Percentiles rank a stretch among this genome's conserved stretches.
phyloP scores from a whole-genome alignment of 805 yeast species.

The Candida awuae region DNA sequence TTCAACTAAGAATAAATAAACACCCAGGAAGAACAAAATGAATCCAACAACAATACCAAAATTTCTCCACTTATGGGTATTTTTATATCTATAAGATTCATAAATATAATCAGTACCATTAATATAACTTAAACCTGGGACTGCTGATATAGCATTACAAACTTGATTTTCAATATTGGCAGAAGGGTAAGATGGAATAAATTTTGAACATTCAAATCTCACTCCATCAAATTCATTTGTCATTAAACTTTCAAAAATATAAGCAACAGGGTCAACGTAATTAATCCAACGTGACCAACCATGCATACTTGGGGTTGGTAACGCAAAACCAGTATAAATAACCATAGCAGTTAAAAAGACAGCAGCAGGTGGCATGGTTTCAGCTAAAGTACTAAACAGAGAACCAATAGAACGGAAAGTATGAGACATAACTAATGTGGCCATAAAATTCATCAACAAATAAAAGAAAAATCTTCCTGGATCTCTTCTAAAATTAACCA shows the following conservation, averaged over 20 bases:
- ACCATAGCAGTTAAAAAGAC: slow-evolving; percentile 40
- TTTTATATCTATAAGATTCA: slow-evolving; percentile 41
- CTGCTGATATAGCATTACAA: slow-evolving; percentile 45
- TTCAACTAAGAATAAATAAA: slow-evolving; percentile 51
- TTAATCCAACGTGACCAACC: slow-evolving; percentile 56
- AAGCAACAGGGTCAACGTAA: slow-evolving; percentile 40
- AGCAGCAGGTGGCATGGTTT: slow-evolving; percentile 54
- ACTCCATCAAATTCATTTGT: slow-evolving; percentile 50
- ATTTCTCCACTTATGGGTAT: slow-evolving; percentile 70
- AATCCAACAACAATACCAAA: slow-evolving; percentile 60
- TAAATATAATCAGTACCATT: slow-evolving; percentile 31
- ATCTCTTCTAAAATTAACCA: slow-evolving; percentile 44
- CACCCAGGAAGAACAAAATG: slow-evolving; percentile 42
- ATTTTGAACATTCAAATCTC: slow-evolving; percentile 41
- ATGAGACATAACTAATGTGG: slow-evolving; percentile 48
- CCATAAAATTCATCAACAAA: slow-evolving; percentile 34
- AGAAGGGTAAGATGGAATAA: slow-evolving; percentile 44
- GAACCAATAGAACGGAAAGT: slow-evolving; percentile 49
- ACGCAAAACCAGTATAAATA: slow-evolving; percentile 45
- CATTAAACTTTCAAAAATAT: slow-evolving; percentile 45
- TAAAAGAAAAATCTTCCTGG: slow-evolving; percentile 51
- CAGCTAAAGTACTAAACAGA: slow-evolving; percentile 36
- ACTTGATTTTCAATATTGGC: slow-evolving; percentile 34
- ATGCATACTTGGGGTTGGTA: slow-evolving; percentile 37
- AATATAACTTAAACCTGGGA: slow-evolving; percentile 22